phyloP scores from a whole-genome alignment of 2,329 filamentous ascomycete genomes.

The Colletotrichum simmondsii region DNA sequence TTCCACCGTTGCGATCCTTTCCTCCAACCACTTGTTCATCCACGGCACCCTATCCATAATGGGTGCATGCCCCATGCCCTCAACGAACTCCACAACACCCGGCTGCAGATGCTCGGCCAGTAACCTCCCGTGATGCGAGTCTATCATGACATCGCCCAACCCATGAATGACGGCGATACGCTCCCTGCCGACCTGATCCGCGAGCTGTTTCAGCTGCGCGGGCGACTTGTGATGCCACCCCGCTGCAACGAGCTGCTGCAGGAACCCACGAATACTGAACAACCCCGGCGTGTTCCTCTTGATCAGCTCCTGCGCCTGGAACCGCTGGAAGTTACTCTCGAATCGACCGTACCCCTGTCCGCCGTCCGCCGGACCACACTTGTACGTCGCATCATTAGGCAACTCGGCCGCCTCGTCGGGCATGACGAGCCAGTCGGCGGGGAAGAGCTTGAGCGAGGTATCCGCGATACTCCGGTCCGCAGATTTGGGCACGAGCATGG shows the following conservation, averaged over 20 bases:
- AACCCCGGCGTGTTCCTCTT: slow-evolving; percentile 72
- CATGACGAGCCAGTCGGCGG: slow-evolving; percentile 67
- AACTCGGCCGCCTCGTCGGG: slow-evolving; percentile 67
- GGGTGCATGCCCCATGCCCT: slow-evolving; percentile 80
- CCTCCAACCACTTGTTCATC: slow-evolving; percentile 73
- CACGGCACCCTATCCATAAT: slow-evolving; percentile 77
- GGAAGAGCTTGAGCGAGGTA: slow-evolving; percentile 75
- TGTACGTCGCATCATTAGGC: slow-evolving; percentile 56
- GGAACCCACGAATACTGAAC: slow-evolving; percentile 75
- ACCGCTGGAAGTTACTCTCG: slow-evolving; percentile 82
- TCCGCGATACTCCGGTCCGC: slow-evolving; percentile 74
- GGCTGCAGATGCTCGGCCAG: slow-evolving; percentile 74
- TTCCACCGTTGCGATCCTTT: slow-evolving; percentile 63
- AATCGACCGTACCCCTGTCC: slow-evolving; percentile 63
- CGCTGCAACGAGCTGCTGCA: slow-evolving; percentile 82
- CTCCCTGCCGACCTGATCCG: slow-evolving; percentile 75
- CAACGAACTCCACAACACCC: slow-evolving; percentile 69
- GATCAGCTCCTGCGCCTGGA: slow-evolving; percentile 80
- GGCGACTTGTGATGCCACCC: slow-evolving; percentile 82
- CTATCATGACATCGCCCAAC: slow-evolving; percentile 81
- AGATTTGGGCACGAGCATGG: slow-evolving; percentile 75
- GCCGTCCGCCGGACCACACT: slow-evolving; percentile 45
- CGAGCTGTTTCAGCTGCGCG: slow-evolving; percentile 73
- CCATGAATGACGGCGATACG: slow-evolving; percentile 85
- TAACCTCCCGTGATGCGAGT: slow-evolving; percentile 74